These are phyloP conservation scores for Debaryomyces subglobosus DNA, from an alignment of 1,139 yeast species.

Conservation along the genomic window DNA sequence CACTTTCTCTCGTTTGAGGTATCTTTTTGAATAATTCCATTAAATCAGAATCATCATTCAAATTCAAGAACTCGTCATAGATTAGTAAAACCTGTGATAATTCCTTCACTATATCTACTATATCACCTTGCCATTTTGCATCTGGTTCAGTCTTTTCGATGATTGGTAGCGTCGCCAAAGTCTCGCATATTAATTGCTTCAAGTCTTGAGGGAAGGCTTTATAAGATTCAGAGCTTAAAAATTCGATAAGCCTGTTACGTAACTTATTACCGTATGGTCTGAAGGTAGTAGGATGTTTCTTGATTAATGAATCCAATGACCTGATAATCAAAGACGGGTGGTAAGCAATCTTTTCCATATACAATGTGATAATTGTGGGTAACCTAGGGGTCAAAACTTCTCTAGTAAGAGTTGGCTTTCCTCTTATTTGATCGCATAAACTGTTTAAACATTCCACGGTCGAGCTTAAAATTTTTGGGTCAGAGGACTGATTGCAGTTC, in stretches of 20 bases:
- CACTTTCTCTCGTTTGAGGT: conserved; percentile 26
- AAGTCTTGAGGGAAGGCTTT: conserved; percentile 37
- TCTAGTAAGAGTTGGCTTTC: conserved; percentile 82
- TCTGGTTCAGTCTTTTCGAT: conserved; percentile 56
- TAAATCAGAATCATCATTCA: conserved; percentile 56
- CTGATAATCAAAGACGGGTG: conserved; percentile 48
- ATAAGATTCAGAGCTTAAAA: conserved; percentile 34
- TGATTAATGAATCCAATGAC: conserved; percentile 53
- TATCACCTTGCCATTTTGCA: conserved; percentile 50
- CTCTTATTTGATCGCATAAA: conserved; percentile 62
- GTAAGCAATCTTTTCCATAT: conserved; percentile 48
- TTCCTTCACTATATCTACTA: conserved; percentile 43
- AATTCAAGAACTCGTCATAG: conserved; percentile 59
- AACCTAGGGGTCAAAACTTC: conserved; percentile 83
- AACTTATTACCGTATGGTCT: conserved; percentile 74
- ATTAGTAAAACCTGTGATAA: conserved; percentile 53
- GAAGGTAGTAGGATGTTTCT: conserved; percentile 74
- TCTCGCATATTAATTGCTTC: conserved; percentile 46
- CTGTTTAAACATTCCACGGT: conserved; percentile 52
- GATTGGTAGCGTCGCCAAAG: conserved; percentile 62
- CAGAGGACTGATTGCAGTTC: conserved; percentile 45
- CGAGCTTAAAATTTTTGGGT: conserved; percentile 47
- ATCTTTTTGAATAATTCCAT: conserved; percentile 34
- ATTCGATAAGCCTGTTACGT: conserved; percentile 45
- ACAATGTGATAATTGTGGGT: conserved; percentile 58